Conservation (phyloP, 345 rosid species). For the Odontarrhena argentea region DNA sequence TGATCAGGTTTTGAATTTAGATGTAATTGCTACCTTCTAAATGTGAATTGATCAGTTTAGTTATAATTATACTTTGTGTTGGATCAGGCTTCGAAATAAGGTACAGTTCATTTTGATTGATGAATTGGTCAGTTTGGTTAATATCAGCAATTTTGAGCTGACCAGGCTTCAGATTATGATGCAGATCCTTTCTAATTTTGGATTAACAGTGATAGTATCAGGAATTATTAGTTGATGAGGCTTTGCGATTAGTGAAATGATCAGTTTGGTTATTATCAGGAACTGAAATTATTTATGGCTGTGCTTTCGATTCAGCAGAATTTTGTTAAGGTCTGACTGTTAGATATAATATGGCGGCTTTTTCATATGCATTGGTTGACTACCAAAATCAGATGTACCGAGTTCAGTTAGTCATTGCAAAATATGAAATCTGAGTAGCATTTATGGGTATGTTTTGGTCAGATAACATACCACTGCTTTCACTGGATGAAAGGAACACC, state of each 20-base stretch:
- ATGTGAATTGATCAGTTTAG: slow-evolving; percentile 1
- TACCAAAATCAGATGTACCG: background rate
- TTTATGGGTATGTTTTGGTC: slow-evolving; percentile 29
- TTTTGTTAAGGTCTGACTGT: background rate
- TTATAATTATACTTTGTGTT: background rate
- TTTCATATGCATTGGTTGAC: background rate
- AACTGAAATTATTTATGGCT: background rate
- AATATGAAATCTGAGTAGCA: slow-evolving; percentile 2
- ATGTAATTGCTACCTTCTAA: background rate
- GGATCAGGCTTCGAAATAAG: background rate
- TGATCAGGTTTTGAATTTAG: background rate
- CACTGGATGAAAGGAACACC: slow-evolving; percentile 99
- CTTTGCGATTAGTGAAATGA: background rate
- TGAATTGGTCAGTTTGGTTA: slow-evolving; percentile 5
- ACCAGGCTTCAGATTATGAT: slow-evolving; percentile 8
- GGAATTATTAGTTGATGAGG: background rate
- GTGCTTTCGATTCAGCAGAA: no score
- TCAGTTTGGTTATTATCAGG: slow-evolving; percentile 7
- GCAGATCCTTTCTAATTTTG: background rate
- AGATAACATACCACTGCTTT: slow-evolving; percentile 93
- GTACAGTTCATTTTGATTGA: background rate
- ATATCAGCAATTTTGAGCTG: background rate
- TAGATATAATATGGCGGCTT: background rate
- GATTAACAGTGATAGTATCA: background rate
- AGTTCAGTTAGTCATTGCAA: background rate